Evolutionary conservation across 495 filamentous ascomycete species (phyloP).

Genomic region (Aspergillus ellipticus): DNA sequence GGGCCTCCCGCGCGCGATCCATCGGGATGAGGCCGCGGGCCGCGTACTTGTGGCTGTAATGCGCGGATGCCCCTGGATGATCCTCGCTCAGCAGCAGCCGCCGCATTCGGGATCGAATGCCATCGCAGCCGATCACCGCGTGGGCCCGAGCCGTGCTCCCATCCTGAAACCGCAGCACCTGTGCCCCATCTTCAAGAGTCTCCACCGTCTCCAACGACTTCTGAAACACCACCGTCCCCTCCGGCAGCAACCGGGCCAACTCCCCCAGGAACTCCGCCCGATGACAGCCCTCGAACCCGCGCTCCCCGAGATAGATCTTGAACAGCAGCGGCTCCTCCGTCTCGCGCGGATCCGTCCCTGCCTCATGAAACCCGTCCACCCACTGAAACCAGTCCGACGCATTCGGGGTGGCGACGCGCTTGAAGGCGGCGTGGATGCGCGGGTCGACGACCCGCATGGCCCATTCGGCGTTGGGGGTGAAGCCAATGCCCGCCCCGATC

Average conservation of each 20-base stretch:
- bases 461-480: conserved; percentile 19
- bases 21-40: conserved; percentile 52
- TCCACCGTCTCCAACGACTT: conserved; percentile 24
- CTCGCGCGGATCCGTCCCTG: conserved; percentile 25
- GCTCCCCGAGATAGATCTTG: conserved; percentile 24
- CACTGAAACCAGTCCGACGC: no score
- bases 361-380: no score
- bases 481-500: conserved; percentile 30
- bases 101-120: conserved; percentile 49
- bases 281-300: conserved; percentile 36
- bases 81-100: conserved; percentile 36
- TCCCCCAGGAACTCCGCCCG: conserved; percentile 57
- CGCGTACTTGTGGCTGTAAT: conserved; percentile 46
- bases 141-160: conserved; percentile 49
- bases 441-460: conserved; percentile 24
- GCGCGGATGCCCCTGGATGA: conserved; percentile 32
- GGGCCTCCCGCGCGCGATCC: conserved; percentile 28
- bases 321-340: conserved; percentile 16
- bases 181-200: conserved; percentile 8
- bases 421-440: conserved; percentile 8
- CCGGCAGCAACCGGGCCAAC: conserved; percentile 51
- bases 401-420: conserved; percentile 10
- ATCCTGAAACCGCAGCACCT: conserved; percentile 50
- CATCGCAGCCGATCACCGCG: conserved; percentile 51
- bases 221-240: conserved; percentile 30